Base-by-base conservation (phyloP, 371 early-diverging fungal species). In the Mortierella sp. region DNA sequence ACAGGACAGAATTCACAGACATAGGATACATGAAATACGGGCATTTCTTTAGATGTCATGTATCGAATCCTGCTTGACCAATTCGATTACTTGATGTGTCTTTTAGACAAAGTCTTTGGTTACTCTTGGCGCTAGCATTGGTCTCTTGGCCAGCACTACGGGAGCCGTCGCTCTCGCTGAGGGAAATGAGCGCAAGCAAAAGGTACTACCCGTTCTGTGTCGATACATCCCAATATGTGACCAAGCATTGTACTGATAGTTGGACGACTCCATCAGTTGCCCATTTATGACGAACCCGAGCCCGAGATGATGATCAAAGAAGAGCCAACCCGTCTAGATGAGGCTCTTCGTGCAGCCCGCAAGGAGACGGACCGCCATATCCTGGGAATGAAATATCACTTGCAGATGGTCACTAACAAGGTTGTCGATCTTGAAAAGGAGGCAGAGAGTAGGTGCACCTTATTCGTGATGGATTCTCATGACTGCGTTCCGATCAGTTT, bases 301-400 rank as follows among this genome's bases (percentile, higher is more conserved):
- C 75, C 75, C 30, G 75, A 73, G 59, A 73, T 73, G 75, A 54
- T 73, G 19, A 24, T 73, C 58, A 73, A 73, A 60, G 75, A 73
- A 48, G 75, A 73, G 24, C 75, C 75, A 34, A 73, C 75, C 3
- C 75, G 75, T 46, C 37, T 73, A 64, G 75, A 73, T 46, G 75
- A 73, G 42, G 75, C 64, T 12, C 57, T 73, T 28, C 67, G 68
- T 30, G 64, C 55, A 14, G 75, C 68, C 6, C 75, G 75, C 64
- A 58, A 73, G 54, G 75, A 73, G 64, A 73, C 75, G 23, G 75
- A 73, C 52, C 75, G 75, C 37, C 75, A 73, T 55, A 62, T 73
- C 51, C 48, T 68, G 55, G 68, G 68, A 44, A 68, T 73, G 75
- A 73, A 73, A 64, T 50, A 58, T 49, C 75, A 73, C 28, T 56